These are phyloP conservation scores for Lachnellula suecica DNA, from an alignment of 2,329 filamentous ascomycete species.

Conservation along the genomic window DNA sequence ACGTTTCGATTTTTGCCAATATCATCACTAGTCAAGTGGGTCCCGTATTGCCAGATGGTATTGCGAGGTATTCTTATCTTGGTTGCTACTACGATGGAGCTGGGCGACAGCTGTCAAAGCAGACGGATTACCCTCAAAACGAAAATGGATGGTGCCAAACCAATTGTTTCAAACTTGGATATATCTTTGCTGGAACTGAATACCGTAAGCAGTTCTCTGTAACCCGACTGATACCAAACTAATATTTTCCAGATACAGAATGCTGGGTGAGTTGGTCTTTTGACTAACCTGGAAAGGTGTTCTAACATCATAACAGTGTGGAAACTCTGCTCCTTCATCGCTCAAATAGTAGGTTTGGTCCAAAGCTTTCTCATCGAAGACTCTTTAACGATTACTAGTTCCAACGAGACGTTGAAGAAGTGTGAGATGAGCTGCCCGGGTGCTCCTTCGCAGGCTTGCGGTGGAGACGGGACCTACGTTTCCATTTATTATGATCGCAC, in stretches of 20 bases:
- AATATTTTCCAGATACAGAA: constrained; percentile 18
- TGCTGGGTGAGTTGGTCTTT: no score
- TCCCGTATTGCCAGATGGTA: constrained; percentile 34
- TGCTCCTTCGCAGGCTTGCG: constrained; percentile 20
- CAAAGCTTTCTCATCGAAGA: no score
- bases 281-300: no score
- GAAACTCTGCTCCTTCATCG: constrained; percentile 25
- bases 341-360: no score
- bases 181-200: constrained; percentile 36
- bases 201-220: constrained; percentile 21
- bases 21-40: constrained; percentile 36
- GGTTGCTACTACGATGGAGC: constrained; percentile 40
- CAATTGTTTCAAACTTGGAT: constrained; percentile 30
- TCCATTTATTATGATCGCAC: constrained; percentile 34
- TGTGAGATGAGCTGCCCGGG: constrained; percentile 21
- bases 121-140: constrained; percentile 32
- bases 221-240: background rate
- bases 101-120: constrained; percentile 34
- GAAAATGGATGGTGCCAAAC: constrained; percentile 37
- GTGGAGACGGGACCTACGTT: constrained; percentile 33
- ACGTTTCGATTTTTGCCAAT: constrained; percentile 34
- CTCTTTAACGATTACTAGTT: constrained; percentile 12
- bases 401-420: constrained; percentile 23
- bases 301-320: no score
- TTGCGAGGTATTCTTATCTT: constrained; percentile 34